Base-by-base conservation (phyloP, 2,329 filamentous ascomycete species). In the Cladosporium cucumerinum region DNA sequence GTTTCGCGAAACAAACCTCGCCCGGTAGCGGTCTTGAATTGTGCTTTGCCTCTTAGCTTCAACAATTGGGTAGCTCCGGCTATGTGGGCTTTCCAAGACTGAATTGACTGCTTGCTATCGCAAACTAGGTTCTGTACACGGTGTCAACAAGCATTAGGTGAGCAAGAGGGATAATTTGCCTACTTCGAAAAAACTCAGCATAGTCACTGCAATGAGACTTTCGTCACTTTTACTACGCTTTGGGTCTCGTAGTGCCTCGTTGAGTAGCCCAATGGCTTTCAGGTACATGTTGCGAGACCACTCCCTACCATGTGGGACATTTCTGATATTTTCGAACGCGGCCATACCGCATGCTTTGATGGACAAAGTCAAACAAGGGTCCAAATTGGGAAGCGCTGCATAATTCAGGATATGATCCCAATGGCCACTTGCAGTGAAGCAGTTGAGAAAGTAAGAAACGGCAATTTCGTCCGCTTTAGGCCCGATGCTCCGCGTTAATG, bases 71-170 rank as follows among this genome's bases (percentile, higher is more conserved):
- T 71, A 14, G 76, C 73, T 28, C 76, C 77, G 30, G 69, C 71
- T 46, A 77, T 75, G 64, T 79, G 77, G 32, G 75, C 76, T 71
- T 77, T 78, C 77, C 76, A 78, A 7, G 75, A 75, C 26, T 74
- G 65, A 51, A 75, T 72, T 21, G 71, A 73, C 43, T 72, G 68
- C 34, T 67, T 62, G 26, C 69, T 70, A 57, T 75, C 72, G 66
- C 74, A 75, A 12, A 70, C 70, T n/a, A 75, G 66, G 39, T 73
- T 75, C 68, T 65, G 25, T 23, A 14, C 48, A 18, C 3, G 8
- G 14, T 10, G 52, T 63, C 39, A 63, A 52, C 52, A 55, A 14
- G 3, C 18, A 30, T 8, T 3, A 3, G 11, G 30, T 5, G 2
- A n/a, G 2, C 63, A 51, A 59, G 49, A 66, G 6, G 36, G 39